phyloP scores from a whole-genome alignment of 805 yeast species.

The Saccharomycopsis oosterbeekiorum region DNA sequence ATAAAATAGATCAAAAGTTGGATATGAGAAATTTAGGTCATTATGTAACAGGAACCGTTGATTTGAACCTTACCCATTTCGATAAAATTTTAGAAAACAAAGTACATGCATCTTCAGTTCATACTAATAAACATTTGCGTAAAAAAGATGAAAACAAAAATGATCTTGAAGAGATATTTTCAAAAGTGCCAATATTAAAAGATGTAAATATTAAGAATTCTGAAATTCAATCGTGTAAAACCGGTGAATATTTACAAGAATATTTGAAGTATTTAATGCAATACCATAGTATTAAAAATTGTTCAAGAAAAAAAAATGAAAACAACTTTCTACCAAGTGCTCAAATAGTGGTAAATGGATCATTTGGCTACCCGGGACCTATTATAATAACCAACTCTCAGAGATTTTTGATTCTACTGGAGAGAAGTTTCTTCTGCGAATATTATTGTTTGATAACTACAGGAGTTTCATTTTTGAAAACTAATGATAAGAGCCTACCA shows the following conservation, averaged over 20 bases:
- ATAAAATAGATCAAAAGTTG: not conserved
- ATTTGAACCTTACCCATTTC: not conserved
- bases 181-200: not conserved
- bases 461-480: not conserved
- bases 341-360: not conserved
- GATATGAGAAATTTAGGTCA: not conserved
- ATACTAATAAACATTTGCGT: not conserved
- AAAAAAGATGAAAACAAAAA: not conserved
- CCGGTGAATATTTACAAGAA: not conserved
- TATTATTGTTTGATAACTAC: slow-evolving; percentile 1
- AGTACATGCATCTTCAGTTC: not conserved
- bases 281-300: not conserved
- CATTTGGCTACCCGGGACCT: not conserved
- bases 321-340: not conserved
- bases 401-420: not conserved
- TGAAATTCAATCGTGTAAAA: not conserved
- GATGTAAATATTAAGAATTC: not conserved
- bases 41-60: not conserved
- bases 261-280: not conserved
- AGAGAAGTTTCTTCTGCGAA: not conserved
- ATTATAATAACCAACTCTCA: not conserved
- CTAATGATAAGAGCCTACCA: not conserved
- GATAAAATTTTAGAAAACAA: not conserved
- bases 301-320: not conserved
- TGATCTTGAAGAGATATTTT: too few relatives aligned